Evolutionary conservation across 139 green algal species (phyloP).

Genomic region (Closterium sp.): DNA sequence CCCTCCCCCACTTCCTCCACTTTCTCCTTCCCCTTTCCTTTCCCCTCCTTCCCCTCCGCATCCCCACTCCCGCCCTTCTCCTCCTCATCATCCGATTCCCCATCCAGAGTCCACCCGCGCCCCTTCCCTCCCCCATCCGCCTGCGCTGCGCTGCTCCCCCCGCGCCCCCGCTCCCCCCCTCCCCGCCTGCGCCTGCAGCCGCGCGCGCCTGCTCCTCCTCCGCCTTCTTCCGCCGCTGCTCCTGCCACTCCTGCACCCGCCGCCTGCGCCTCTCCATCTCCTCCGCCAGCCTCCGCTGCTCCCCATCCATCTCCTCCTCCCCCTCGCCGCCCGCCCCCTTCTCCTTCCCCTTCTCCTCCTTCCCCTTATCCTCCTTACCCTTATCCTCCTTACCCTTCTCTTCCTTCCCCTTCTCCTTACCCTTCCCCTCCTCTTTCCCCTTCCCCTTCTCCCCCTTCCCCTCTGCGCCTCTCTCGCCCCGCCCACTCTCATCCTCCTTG

Average conservation of each 20-base stretch:
- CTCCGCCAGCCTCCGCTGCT: slow-evolving; percentile 23
- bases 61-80: background rate
- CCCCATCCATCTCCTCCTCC: slow-evolving; percentile 18
- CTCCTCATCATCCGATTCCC: slow-evolving; percentile 13
- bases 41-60: background rate
- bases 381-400: slow-evolving; percentile 34
- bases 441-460: background rate
- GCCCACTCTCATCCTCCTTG: background rate
- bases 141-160: no score
- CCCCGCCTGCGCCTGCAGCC: background rate
- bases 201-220: background rate
- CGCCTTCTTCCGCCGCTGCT: slow-evolving; percentile 13
- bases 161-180: background rate
- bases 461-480: background rate
- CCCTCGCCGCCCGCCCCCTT: background rate
- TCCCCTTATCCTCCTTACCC: background rate
- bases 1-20: background rate
- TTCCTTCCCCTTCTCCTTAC: background rate
- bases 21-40: background rate
- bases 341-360: background rate
- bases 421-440: background rate
- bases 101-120: slow-evolving; percentile 8
- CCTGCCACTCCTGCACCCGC: slow-evolving; percentile 32
- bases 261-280: slow-evolving; percentile 28
- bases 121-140: background rate